Evolutionary conservation across 352 stramenopile genomes (phyloP).

Genomic region (Phytophthora macrochlamydospora): DNA sequence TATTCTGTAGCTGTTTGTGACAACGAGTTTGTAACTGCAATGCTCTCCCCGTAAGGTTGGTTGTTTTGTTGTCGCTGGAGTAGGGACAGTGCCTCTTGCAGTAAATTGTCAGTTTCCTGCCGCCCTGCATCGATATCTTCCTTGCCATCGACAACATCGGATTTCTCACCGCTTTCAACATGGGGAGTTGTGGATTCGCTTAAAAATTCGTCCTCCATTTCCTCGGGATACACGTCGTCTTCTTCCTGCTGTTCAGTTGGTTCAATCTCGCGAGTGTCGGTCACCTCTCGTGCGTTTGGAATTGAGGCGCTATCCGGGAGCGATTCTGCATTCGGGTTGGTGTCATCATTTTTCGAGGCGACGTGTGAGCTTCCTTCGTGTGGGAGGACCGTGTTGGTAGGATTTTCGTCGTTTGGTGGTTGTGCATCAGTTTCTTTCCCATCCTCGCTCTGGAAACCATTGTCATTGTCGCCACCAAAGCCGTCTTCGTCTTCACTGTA

Average conservation of each 20-base stretch:
- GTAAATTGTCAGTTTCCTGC: constrained; percentile 42
- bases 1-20: neutral
- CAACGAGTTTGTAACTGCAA: no score
- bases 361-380: no score
- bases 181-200: constrained; percentile 4
- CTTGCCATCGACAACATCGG: constrained; percentile 14
- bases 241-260: constrained; percentile 6
- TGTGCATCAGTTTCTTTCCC: neutral
- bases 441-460: neutral
- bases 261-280: neutral
- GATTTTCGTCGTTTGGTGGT: neutral
- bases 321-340: neutral
- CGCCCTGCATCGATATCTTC: constrained; percentile 31
- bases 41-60: neutral
- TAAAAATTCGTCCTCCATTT: constrained; percentile 25
- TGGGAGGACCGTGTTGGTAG: neutral
- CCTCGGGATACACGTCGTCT: constrained; percentile 23
- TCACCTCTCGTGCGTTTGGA: neutral
- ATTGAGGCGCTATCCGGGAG: neutral
- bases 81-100: constrained; percentile 44
- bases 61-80: constrained; percentile 29
- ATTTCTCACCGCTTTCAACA: constrained; percentile 12
- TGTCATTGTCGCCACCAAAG: neutral
- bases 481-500: constrained; percentile 15
- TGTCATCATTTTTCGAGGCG: neutral